phyloP scores from a whole-genome alignment of 2,329 filamentous ascomycete genomes.

The Diaporthe batatas region DNA sequence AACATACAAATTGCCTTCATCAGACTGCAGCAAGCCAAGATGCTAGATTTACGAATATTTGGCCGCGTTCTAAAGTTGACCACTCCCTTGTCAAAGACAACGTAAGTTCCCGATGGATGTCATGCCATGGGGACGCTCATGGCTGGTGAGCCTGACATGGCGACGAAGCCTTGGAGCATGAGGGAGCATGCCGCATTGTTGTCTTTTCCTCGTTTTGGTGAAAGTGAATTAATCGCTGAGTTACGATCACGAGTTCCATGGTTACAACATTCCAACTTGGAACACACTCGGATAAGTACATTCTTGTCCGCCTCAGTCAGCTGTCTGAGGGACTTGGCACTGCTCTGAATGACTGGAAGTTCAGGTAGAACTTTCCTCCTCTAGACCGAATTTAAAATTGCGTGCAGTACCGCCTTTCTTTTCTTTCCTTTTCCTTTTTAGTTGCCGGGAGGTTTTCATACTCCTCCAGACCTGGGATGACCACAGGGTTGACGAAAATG shows the following conservation, averaged over 20 bases:
- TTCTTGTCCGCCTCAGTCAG: neutral
- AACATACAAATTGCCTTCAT: neutral
- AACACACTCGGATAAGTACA: neutral
- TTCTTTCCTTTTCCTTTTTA: slow-evolving; percentile 50
- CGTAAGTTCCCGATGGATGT: neutral
- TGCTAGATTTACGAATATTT: neutral
- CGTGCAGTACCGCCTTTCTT: slow-evolving; percentile 59
- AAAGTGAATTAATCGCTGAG: neutral
- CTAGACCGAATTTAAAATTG: slow-evolving; percentile 72
- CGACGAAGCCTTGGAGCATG: neutral
- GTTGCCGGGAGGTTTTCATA: slow-evolving; percentile 59
- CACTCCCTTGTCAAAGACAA: neutral
- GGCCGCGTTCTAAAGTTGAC: too few relatives aligned
- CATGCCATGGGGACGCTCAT: neutral
- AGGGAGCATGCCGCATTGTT: neutral
- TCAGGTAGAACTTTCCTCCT: slow-evolving; percentile 68
- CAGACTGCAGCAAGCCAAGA: neutral
- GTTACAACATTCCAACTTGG: neutral
- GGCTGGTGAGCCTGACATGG: slow-evolving; percentile 7
- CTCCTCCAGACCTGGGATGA: slow-evolving; percentile 56
- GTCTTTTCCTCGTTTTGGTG: neutral
- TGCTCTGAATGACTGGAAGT: slow-evolving; percentile 69
- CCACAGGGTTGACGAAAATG: slow-evolving; percentile 62
- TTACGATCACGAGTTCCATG: too few relatives aligned
- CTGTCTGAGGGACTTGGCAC: slow-evolving; percentile 53